Evolutionary conservation across 2,329 filamentous ascomycete genomes (phyloP).

Genomic region (Scopulariopsis brevicaulis): DNA sequence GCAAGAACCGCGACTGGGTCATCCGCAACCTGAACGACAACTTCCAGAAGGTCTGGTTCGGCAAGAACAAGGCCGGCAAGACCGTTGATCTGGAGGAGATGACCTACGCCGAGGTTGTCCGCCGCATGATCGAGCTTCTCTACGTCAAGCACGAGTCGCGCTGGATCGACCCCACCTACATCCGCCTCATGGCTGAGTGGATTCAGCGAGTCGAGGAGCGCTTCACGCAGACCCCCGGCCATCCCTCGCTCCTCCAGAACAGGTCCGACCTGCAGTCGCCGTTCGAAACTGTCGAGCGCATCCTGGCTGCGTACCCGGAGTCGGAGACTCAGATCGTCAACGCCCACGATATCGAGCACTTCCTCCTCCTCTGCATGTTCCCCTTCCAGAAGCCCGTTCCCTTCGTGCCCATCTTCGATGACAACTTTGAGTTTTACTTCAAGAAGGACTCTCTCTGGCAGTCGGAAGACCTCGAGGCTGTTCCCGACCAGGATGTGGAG

Average conservation of each 20-base stretch:
- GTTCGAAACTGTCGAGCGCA: constrained; percentile 64
- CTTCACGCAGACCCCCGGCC: constrained; percentile 62
- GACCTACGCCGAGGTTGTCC: constrained; percentile 84
- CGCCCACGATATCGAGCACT: constrained; percentile 95
- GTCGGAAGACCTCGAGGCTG: constrained; percentile 91
- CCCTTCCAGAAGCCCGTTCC: constrained; percentile 92
- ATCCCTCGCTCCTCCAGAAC: constrained; percentile 76
- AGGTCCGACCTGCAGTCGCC: constrained; percentile 82
- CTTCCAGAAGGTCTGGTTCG: constrained; percentile 97
- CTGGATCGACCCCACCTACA: constrained; percentile 83
- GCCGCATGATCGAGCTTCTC: constrained; percentile 79
- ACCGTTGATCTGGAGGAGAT: constrained; percentile 87
- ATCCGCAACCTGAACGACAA: constrained; percentile 94
- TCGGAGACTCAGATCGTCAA: constrained; percentile 89
- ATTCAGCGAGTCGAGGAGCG: constrained; percentile 95
- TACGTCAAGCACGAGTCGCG: constrained; percentile 83
- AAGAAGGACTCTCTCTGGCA: constrained; percentile 99
- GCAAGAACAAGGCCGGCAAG: constrained; percentile 68
- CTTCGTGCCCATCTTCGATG: constrained; percentile 90
- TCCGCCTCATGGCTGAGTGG: constrained; percentile 81
- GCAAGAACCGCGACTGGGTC: constrained; percentile 81
- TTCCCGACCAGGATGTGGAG: constrained; percentile 91
- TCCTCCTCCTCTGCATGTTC: constrained; percentile 83
- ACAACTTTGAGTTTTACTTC: constrained; percentile 98
- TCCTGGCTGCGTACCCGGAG: constrained; percentile 75